Evolutionary conservation across 345 rosid species (phyloP), one percentile per base, ranked within the genome.

Genomic region (Physaria fendleri): DNA sequence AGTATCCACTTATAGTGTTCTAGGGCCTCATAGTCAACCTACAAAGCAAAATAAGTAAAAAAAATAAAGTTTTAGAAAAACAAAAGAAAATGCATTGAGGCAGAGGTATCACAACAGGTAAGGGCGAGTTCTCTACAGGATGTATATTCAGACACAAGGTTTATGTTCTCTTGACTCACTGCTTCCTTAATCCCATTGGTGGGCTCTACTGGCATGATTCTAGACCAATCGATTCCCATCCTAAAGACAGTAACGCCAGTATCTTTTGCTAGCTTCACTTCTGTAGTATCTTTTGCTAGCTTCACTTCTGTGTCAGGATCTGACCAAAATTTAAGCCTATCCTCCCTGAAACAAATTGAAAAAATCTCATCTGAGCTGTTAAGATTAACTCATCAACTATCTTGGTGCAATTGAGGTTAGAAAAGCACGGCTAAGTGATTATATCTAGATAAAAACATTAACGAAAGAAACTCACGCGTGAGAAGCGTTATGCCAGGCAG

Each of bases 401-500:
- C 8, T 24, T 13, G 54, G 42, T 45, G 23, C 7, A 45, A 21
- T 7, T 46, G 17, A 45, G 14, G 11, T 49, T 27, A 24, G 13
- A 49, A 41, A n/a, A n/a, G n/a, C n/a, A n/a, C n/a, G n/a, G n/a
- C n/a, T n/a, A n/a, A n/a, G n/a, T n/a, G n/a, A n/a, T n/a, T n/a
- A n/a, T n/a, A n/a, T n/a, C n/a, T n/a, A n/a, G n/a, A n/a, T n/a
- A n/a, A n/a, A n/a, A n/a, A n/a, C n/a, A n/a, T n/a, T n/a, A n/a
- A n/a, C n/a, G n/a, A n/a, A n/a, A n/a, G n/a, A n/a, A 65, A 20
- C 78, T 81, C 83, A 92, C 98, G 95, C 83, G 45, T 80, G 76
- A 54, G 95, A 87, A 74, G 76, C 85, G 63, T 88, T 92, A 79
- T 82, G 95, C 96, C 98, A 88, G 11, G 98, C 88, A 52, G 98